phyloP scores from a whole-genome alignment of 2,329 filamentous ascomycete species.

The Stromatinia cepivora region DNA sequence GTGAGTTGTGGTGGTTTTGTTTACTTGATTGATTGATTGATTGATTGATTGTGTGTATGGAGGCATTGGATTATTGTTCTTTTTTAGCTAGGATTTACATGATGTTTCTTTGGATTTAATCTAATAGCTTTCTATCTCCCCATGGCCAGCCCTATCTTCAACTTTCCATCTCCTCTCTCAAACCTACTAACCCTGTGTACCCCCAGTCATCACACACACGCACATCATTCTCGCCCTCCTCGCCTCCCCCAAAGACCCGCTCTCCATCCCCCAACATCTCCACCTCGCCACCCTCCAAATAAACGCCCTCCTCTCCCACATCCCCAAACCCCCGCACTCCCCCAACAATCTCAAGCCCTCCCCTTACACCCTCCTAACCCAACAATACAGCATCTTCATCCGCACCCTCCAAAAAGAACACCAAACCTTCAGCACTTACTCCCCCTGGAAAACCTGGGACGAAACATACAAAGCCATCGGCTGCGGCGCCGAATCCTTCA shows the following conservation, averaged over 20 bases:
- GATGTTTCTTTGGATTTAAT: background rate
- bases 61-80: background rate
- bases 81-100: background rate
- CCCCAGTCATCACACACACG: background rate
- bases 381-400: background rate
- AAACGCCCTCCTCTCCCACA: background rate
- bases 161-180: background rate
- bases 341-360: background rate
- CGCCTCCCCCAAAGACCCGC: background rate
- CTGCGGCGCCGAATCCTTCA: background rate
- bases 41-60: background rate
- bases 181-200: background rate
- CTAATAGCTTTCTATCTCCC: background rate
- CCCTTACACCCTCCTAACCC: background rate
- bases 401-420: background rate
- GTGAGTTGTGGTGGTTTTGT: background rate
- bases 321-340: background rate
- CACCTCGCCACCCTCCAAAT: background rate
- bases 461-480: background rate
- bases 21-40: no score
- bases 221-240: slow-evolving; percentile 2
- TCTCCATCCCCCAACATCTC: background rate
- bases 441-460: background rate
- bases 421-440: background rate
- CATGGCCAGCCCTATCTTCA: no score